Conservation (phyloP, 2,329 filamentous ascomycete genomes). For the Stemphylium lycopersici region DNA sequence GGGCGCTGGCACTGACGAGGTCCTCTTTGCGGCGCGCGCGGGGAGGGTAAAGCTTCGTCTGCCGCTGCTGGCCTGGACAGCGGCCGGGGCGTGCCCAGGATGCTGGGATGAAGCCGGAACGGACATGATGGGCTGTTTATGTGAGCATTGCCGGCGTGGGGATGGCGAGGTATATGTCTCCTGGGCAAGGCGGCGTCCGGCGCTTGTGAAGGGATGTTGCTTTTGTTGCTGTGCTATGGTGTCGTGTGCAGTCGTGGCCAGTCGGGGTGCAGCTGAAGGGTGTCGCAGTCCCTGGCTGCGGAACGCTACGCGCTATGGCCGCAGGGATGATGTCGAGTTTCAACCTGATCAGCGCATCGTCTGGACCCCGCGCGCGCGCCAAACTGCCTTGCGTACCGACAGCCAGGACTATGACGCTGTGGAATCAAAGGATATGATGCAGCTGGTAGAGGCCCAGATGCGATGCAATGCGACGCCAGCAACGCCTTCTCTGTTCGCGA, state of each 20-base stretch:
- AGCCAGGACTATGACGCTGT: background rate
- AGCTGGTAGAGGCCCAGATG: background rate
- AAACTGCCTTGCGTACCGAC: background rate
- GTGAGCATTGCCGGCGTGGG: slow-evolving; percentile 28
- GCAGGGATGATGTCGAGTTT: slow-evolving; percentile 8
- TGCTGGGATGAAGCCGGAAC: slow-evolving; percentile 36
- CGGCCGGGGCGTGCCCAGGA: slow-evolving; percentile 33
- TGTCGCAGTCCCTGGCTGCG: slow-evolving; percentile 16
- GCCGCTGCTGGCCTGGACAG: slow-evolving; percentile 24
- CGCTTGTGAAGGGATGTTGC: background rate
- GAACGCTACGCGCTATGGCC: slow-evolving; percentile 15
- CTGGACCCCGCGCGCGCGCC: slow-evolving; percentile 10
- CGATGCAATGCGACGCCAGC: background rate
- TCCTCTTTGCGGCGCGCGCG: slow-evolving; percentile 45
- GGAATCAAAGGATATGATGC: background rate
- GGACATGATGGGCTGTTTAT: slow-evolving; percentile 41
- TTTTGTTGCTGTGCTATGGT: background rate
- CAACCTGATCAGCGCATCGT: slow-evolving; percentile 16
- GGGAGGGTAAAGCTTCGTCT: slow-evolving; percentile 59
- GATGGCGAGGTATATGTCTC: background rate
- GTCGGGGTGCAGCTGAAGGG: slow-evolving; percentile 11
- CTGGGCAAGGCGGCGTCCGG: slow-evolving; percentile 5
- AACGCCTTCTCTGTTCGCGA: slow-evolving; percentile 10
- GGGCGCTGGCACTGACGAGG: slow-evolving; percentile 40
- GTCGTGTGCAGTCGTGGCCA: background rate